Percentiles rank a stretch among this genome's conserved stretches.
phyloP scores from a whole-genome alignment of 768 basidiomycete genomes.

The Rhodotorula kratochvilovae region DNA sequence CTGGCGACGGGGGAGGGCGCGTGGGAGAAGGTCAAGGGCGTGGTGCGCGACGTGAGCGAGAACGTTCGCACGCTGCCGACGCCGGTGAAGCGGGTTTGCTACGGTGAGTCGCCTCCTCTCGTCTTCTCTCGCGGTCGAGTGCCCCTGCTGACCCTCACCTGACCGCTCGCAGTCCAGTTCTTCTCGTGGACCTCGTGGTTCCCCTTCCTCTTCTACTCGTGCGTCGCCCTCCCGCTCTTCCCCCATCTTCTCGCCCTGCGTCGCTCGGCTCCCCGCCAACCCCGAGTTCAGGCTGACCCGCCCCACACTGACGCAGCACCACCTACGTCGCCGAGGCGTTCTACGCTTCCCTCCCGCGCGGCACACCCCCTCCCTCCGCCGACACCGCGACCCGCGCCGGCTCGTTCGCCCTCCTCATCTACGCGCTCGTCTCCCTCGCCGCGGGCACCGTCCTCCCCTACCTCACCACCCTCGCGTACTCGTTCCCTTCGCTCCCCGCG shows the following conservation, averaged over 20 bases:
- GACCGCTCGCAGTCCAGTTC: constrained; percentile 29
- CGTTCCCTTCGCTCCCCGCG: constrained; percentile 11
- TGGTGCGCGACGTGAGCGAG: constrained; percentile 49
- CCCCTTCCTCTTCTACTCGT: constrained; percentile 36
- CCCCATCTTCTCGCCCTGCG: too few relatives aligned
- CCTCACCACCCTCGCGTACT: constrained; percentile 35
- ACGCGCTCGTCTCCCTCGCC: constrained; percentile 63
- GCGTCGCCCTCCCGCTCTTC: background rate
- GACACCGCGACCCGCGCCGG: constrained; percentile 75
- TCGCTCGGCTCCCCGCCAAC: too few relatives aligned
- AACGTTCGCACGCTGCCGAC: constrained; percentile 30
- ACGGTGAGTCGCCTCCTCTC: constrained; percentile 10
- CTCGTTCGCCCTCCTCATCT: constrained; percentile 73
- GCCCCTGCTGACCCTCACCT: background rate
- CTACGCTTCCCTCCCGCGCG: constrained; percentile 9
- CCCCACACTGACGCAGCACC: background rate
- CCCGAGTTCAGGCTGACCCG: too few relatives aligned
- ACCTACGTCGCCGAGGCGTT: constrained; percentile 39
- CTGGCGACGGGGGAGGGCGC: constrained; percentile 3
- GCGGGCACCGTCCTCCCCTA: constrained; percentile 50
- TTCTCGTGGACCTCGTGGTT: constrained; percentile 42
- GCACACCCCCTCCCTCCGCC: constrained; percentile 41
- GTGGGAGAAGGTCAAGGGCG: background rate
- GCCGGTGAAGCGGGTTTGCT: constrained; percentile 41
- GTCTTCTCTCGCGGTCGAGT: background rate